These are phyloP conservation scores for Petasospora fabianii DNA, from an alignment of 1,139 yeast genomes.

Conservation along the genomic window DNA sequence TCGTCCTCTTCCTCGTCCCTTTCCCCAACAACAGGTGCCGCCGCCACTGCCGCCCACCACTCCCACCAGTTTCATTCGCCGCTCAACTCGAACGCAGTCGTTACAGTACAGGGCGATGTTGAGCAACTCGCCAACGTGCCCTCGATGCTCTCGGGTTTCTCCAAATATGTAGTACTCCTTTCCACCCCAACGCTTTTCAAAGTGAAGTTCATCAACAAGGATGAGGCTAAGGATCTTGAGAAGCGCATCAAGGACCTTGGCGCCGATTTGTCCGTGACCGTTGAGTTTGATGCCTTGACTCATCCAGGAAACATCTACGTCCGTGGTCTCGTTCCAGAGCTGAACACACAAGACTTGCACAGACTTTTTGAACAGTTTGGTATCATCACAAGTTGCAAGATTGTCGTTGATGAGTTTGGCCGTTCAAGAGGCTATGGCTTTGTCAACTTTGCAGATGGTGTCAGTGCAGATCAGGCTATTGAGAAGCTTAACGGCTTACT, in stretches of 20 bases:
- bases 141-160: slow-evolving; percentile 2
- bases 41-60: neutral
- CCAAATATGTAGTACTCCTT: slow-evolving; percentile 11
- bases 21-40: neutral
- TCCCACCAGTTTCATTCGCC: slow-evolving; percentile 22
- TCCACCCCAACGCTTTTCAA: slow-evolving; percentile 5
- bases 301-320: slow-evolving; percentile 67
- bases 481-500: slow-evolving; percentile 37
- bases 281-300: slow-evolving; percentile 42
- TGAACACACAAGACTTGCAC: slow-evolving; percentile 36
- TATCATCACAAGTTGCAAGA: slow-evolving; percentile 40
- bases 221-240: slow-evolving; percentile 16
- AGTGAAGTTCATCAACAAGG: slow-evolving; percentile 23
- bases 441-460: slow-evolving; percentile 39
- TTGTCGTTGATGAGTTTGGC: slow-evolving; percentile 40
- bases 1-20: neutral
- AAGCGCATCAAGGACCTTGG: slow-evolving; percentile 1
- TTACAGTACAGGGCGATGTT: slow-evolving; percentile 11
- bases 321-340: slow-evolving; percentile 43
- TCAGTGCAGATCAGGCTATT: slow-evolving; percentile 44
- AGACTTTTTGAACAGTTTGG: slow-evolving; percentile 42
- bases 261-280: slow-evolving; percentile 1
- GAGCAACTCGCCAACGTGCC: slow-evolving; percentile 1
- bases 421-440: slow-evolving; percentile 47
- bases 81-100: slow-evolving; percentile 23